Evolutionary conservation across 352 stramenopile genomes (phyloP).

Genomic region (Pythium plurisporium): DNA sequence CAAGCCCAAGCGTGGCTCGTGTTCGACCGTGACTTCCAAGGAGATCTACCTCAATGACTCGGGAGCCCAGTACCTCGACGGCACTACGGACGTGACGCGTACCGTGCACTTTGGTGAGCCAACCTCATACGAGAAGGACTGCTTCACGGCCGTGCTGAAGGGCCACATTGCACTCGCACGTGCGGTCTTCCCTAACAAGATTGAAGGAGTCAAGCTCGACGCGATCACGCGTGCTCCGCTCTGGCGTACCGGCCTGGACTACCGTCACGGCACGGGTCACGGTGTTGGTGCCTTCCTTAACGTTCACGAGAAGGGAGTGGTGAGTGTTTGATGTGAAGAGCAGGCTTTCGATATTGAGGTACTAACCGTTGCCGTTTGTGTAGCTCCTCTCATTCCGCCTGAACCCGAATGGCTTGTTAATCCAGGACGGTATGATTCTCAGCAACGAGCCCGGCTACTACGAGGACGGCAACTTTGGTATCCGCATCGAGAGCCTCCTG

Average conservation of each 20-base stretch:
- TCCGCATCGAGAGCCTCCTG: slow-evolving; percentile 99
- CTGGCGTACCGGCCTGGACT: slow-evolving; percentile 95
- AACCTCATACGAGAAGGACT: slow-evolving; percentile 90
- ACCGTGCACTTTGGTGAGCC: slow-evolving; percentile 96
- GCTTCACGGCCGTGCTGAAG: slow-evolving; percentile 97
- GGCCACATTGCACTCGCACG: slow-evolving; percentile 95
- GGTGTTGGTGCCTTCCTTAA: slow-evolving; percentile 96
- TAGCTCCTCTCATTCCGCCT: slow-evolving; percentile 82
- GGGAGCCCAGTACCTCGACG: slow-evolving; percentile 97
- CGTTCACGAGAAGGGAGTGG: slow-evolving; percentile 94
- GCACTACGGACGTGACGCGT: slow-evolving; percentile 98
- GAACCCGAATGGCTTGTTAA: slow-evolving; percentile 75
- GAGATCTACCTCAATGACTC: slow-evolving; percentile 99
- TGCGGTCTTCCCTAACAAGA: slow-evolving; percentile 87
- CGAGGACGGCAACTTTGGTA: slow-evolving; percentile 96
- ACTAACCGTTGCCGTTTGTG: slow-evolving; percentile 42
- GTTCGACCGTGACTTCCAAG: slow-evolving; percentile 86
- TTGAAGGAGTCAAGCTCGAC: slow-evolving; percentile 94
- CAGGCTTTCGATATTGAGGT: no score
- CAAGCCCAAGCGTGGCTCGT: slow-evolving; percentile 74
- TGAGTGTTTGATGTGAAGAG: slow-evolving; percentile 26
- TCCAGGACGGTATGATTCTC: slow-evolving; percentile 95
- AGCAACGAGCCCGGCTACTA: slow-evolving; percentile 99
- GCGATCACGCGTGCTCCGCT: slow-evolving; percentile 93
- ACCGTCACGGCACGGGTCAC: slow-evolving; percentile 97